Evolutionary conservation across 768 basidiomycete genomes (phyloP), one percentile per base, ranked within the genome.

Genomic region (Boletus insuetus): DNA sequence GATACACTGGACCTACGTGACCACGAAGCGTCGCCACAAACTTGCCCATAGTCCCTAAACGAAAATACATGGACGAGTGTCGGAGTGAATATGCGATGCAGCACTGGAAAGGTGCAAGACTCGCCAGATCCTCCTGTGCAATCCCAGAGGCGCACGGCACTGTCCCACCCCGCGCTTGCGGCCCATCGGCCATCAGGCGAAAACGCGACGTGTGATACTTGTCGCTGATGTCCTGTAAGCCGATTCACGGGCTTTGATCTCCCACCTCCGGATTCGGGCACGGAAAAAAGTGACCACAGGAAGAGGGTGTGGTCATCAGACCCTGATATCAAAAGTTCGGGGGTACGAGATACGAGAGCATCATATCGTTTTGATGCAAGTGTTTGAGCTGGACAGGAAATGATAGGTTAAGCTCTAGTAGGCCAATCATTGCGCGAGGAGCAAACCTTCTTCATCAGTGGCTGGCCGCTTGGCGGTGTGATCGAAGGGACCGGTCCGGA

Each of bases 261-360:
- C 11, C 79, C 76, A 19, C 73, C 72, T 37, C 42, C 65, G 10
- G 69, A 51, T 32, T 63, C 59, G 43, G 75, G 62, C 12, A 11
- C 19, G 29, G 78, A 76, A 77, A 93, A 89, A 40, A 86, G 76
- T 32, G 92, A 89, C 96, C 94, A 98, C 13, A 99, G 82, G 82
- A 95, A 98, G 47, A 98, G 84, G 0, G 96, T 99, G 71, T 98
- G 96, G 70, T 99, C 96, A 69, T 99, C 95, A 4, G 95, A 98
- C 20, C 94, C 95, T 6, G 94, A 93, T 69, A 98, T 96, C 60
- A 96, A 77, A 5, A 92, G 78, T 70, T 98, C 95, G 12, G 92
- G 87, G 1, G 71, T 74, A 14, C 67, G 78, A 31, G 79, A 74
- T 19, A 89, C 78, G 53, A 91, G 78, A 7, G 77, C 74, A 34